Base-by-base conservation (phyloP, 169 alveolate genomes). In the Ichthyophthirius multifiliis region DNA sequence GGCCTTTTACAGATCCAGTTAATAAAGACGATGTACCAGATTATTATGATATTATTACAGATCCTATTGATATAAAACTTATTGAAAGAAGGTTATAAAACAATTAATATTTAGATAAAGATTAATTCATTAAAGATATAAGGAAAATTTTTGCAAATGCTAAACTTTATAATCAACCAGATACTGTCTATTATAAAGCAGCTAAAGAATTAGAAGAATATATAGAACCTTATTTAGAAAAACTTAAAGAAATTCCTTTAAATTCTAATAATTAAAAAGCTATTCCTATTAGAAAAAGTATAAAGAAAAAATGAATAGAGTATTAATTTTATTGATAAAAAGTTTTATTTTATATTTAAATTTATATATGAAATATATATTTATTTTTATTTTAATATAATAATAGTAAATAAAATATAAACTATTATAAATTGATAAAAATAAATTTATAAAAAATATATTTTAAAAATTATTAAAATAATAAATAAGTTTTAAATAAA, bases 11-110 rank as follows among this genome's bases (percentile, higher is more conserved):
- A 65, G 96, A 97, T 75, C 99, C 99, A 2, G 99, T 98, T 9
- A 94, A 97, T 43, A 92, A 88, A 34, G 94, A 97, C 5, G 98
- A 97, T 75, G 99, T 99, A 1, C 98, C 99, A 0, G 99, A 98
- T 87, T 98, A 98, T 89, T 98, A 97, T 87, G 98, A 98, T 48
- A 96, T 97, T 30, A 97, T 98, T 31, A 96, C 92, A 43, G 97
- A 97, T 44, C 99, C 99, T 0, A 96, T 98, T 41, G 99, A 98
- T 83, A 92, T 98, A 39, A 90, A 94, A 37, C 97, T 99, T n/a
- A 94, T 98, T 96, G 87, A 83, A 62, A 79, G 84, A 87, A 88
- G 87, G 13, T 45, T 93, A 16, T 76, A 86, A 65, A 84, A 82
- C 18, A 93, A 98, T 5, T 96, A 94, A 43, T 98, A 97, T 85